phyloP scores from a whole-genome alignment of 768 basidiomycete genomes.

The Sistotremastrum niveocremeum region DNA sequence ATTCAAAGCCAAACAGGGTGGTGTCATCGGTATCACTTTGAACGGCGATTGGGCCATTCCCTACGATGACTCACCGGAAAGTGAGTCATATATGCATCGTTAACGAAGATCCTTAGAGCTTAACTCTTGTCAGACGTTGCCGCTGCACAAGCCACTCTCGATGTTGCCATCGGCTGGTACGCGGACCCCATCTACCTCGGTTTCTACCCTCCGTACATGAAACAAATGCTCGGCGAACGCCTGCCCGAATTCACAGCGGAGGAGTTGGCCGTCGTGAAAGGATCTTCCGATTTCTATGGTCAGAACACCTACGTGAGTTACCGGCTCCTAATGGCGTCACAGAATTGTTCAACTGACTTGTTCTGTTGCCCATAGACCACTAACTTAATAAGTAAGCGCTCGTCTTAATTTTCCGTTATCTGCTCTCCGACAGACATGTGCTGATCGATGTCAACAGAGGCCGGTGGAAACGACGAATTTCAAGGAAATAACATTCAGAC shows the following conservation, averaged over 20 bases:
- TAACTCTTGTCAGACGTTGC: constrained; percentile 34
- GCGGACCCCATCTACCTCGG: constrained; percentile 43
- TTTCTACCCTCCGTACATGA: constrained; percentile 33
- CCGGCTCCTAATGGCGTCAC: constrained; percentile 2
- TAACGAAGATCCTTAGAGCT: background rate
- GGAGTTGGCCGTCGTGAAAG: constrained; percentile 42
- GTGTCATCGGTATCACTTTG: constrained; percentile 65
- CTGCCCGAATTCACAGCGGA: constrained; percentile 44
- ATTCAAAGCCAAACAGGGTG: constrained; percentile 49
- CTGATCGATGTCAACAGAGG: constrained; percentile 21
- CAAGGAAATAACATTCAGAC: constrained; percentile 47
- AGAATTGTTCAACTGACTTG: too few species aligned
- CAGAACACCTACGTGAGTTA: constrained; percentile 64
- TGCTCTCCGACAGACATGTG: constrained; percentile 1
- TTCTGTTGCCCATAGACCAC: too few species aligned
- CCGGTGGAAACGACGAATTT: constrained; percentile 50
- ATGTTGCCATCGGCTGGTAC: constrained; percentile 51
- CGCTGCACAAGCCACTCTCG: constrained; percentile 59
- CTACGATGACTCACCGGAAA: constrained; percentile 53
- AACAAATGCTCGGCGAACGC: constrained; percentile 41
- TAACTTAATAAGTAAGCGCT: too few species aligned
- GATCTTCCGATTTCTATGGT: constrained; percentile 59
- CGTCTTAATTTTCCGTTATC: constrained; percentile 30
- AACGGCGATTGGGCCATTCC: constrained; percentile 70
- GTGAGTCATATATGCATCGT: constrained; percentile 25